Evolutionary conservation across 768 basidiomycete genomes (phyloP).

Genomic region (Lactifluus volemus): DNA sequence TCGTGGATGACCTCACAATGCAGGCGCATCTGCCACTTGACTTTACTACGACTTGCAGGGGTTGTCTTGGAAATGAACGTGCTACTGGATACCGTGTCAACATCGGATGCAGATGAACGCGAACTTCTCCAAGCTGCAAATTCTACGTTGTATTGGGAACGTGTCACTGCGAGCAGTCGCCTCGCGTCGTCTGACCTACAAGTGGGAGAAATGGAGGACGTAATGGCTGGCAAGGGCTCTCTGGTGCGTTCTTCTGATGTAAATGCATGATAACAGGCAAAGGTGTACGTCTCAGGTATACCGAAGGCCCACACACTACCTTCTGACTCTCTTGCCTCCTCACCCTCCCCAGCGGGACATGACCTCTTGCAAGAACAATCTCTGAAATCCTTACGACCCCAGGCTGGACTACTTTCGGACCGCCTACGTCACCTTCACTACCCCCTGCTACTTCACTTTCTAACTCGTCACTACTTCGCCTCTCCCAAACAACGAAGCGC

Average conservation of each 20-base stretch:
- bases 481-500: not conserved
- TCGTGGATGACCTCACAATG: not conserved
- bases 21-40: not conserved
- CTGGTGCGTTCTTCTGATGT: not conserved
- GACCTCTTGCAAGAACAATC: not conserved
- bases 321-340: not conserved
- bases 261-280: not conserved
- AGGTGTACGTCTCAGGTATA: constrained; percentile 1
- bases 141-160: constrained; percentile 7
- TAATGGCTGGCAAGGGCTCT: not conserved
- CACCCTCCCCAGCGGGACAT: not conserved
- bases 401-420: not conserved
- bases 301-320: not conserved
- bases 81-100: constrained; percentile 2
- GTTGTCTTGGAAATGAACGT: not conserved
- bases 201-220: constrained; percentile 1
- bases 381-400: not conserved
- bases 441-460: not conserved
- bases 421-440: constrained; percentile 1
- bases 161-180: not conserved
- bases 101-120: constrained; percentile 15
- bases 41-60: not conserved
- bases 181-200: not conserved
- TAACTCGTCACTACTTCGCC: not conserved
- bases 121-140: constrained; percentile 12